phyloP scores from a whole-genome alignment of 257 asterid species.

The Jacaranda mimosifolia region DNA sequence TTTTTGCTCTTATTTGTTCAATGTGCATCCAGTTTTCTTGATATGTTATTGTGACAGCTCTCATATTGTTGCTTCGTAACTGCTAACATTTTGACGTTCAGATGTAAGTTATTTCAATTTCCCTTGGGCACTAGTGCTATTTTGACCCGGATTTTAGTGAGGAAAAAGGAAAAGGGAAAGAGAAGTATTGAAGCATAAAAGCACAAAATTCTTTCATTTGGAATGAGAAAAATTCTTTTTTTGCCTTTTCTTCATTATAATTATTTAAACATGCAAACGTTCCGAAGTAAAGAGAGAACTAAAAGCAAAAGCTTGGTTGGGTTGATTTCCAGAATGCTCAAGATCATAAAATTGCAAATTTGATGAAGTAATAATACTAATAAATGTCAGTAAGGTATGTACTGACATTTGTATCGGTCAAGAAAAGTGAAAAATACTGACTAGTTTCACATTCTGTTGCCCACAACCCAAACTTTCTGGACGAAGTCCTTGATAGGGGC shows the following conservation, averaged over 20 bases:
- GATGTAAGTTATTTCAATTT: conserved; percentile 22
- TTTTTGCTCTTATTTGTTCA: conserved; percentile 23
- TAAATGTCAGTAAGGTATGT: not conserved
- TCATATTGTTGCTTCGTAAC: too few relatives aligned
- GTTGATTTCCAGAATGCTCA: conserved; percentile 14
- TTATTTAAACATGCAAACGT: not conserved
- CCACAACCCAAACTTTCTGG: not conserved
- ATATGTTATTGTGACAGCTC: conserved; percentile 1
- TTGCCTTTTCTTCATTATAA: not conserved
- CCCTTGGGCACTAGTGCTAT: conserved; percentile 18
- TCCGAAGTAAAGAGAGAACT: not conserved
- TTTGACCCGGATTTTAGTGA: conserved; percentile 1
- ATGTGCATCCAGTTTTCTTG: conserved; percentile 17
- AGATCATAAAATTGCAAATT: not conserved
- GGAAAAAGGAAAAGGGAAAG: not conserved
- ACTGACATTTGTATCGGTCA: not conserved
- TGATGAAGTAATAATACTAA: not conserved
- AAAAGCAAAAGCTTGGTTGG: not conserved
- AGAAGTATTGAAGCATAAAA: not conserved
- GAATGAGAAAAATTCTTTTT: not conserved
- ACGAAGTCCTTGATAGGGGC: too few relatives aligned
- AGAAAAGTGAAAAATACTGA: not conserved
- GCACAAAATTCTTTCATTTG: conserved; percentile 6
- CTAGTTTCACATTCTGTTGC: not conserved
- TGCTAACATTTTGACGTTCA: conserved; percentile 25